phyloP scores from a whole-genome alignment of 192 early-diverging fungal species.

The Linderina pennispora region DNA sequence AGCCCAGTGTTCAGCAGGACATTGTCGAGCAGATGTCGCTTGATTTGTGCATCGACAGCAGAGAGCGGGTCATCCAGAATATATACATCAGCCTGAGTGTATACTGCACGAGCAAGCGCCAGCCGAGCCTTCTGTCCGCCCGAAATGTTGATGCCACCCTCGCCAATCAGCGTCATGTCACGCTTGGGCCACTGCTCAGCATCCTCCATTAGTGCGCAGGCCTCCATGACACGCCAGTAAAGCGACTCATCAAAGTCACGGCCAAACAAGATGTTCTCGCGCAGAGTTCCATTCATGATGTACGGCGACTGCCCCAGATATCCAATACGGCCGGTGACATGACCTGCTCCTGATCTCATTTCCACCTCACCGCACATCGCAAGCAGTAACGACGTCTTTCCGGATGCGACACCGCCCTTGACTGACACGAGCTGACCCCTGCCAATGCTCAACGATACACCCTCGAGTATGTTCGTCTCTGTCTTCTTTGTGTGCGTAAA shows the following conservation, averaged over 20 bases:
- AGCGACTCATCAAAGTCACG: constrained; percentile 36
- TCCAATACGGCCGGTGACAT: constrained; percentile 46
- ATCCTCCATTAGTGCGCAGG: constrained; percentile 53
- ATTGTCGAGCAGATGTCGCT: constrained; percentile 55
- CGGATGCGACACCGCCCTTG: constrained; percentile 57
- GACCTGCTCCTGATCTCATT: constrained; percentile 29
- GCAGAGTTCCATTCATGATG: constrained; percentile 46
- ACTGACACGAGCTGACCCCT: constrained; percentile 48
- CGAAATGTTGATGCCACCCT: constrained; percentile 11
- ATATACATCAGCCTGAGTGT: constrained; percentile 61
- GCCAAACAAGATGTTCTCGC: constrained; percentile 65
- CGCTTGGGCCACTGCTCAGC: constrained; percentile 47
- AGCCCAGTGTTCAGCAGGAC: constrained; percentile 39
- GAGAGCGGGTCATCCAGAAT: constrained; percentile 73
- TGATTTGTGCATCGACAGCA: constrained; percentile 64
- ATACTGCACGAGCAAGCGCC: constrained; percentile 56
- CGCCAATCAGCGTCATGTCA: constrained; percentile 52
- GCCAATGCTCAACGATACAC: constrained; percentile 48
- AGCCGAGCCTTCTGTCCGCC: constrained; percentile 47
- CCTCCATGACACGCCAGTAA: constrained; percentile 50
- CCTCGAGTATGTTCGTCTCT: too few relatives aligned
- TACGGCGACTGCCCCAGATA: constrained; percentile 37
- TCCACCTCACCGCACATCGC: constrained; percentile 13
- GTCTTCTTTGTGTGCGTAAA: too few relatives aligned
- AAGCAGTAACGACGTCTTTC: constrained; percentile 57